phyloP scores from a whole-genome alignment of 164 flowering plant species.

The Dillenia turbinata region DNA sequence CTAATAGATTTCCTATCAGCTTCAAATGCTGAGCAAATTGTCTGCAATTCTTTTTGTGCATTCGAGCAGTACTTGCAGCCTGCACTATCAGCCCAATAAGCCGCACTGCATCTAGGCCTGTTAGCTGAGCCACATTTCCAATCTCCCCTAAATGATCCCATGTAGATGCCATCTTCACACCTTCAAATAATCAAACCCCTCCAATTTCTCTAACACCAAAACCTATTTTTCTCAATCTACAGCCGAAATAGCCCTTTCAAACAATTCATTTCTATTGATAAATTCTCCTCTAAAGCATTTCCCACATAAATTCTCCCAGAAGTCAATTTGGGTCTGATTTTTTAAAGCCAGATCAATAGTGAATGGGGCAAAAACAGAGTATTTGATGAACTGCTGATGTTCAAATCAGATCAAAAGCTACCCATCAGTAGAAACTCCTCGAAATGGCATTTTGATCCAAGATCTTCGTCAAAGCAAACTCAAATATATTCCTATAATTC shows the following conservation, averaged over 20 bases:
- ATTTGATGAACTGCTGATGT: no score
- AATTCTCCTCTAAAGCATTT: no score
- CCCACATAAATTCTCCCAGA: no score
- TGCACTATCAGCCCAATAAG: constrained; percentile 75
- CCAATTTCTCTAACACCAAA: background rate
- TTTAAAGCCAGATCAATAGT: no score
- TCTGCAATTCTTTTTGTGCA: constrained; percentile 96
- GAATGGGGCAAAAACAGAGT: no score
- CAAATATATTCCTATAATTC: background rate
- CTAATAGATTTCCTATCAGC: constrained; percentile 84
- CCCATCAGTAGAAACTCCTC: background rate
- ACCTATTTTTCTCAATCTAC: no score
- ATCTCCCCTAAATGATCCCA: constrained; percentile 81
- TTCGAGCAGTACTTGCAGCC: constrained; percentile 84
- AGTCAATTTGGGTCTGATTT: no score
- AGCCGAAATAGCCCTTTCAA: no score
- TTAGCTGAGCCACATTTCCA: constrained; percentile 73
- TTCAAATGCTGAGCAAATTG: constrained; percentile 89
- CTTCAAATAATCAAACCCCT: background rate
- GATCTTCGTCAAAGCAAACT: constrained; percentile 12
- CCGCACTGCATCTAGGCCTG: constrained; percentile 74
- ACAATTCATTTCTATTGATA: no score
- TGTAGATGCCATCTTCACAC: constrained; percentile 32
- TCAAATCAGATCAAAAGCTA: constrained; percentile 4
- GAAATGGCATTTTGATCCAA: constrained; percentile 1